A percentile compares a stretch with the other conserved stretches of the same genome.
These are phyloP conservation scores for Balansia obtecta DNA, from an alignment of 2,329 filamentous ascomycete genomes.

Conservation along the genomic window DNA sequence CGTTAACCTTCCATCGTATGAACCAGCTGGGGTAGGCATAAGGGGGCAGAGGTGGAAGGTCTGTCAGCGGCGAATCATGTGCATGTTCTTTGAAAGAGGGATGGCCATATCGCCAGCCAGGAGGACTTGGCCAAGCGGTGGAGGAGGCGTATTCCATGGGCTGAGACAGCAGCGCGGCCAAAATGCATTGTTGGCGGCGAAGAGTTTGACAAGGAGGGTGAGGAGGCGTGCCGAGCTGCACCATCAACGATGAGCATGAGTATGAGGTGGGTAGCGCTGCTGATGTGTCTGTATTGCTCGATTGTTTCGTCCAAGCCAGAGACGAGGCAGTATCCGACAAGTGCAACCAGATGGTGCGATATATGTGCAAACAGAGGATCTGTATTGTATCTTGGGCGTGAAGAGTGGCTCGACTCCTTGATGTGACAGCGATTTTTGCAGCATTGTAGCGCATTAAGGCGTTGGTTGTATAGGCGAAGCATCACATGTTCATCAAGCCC, in stretches of 20 bases:
- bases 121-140: slow-evolving; percentile 40
- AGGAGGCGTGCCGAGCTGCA: slow-evolving; percentile 58
- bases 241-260: slow-evolving; percentile 52
- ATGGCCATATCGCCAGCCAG: slow-evolving; percentile 48
- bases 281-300: slow-evolving; percentile 53
- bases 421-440: no score
- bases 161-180: slow-evolving; percentile 42
- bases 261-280: slow-evolving; percentile 61
- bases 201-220: slow-evolving; percentile 45
- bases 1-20: slow-evolving; percentile 49
- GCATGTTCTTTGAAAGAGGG: slow-evolving; percentile 49
- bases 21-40: slow-evolving; percentile 52
- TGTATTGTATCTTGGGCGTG: no score
- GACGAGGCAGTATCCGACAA: slow-evolving; percentile 10
- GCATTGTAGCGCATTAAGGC: not conserved
- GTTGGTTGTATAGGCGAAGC: not conserved
- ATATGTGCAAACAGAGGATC: not conserved
- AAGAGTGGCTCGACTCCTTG: slow-evolving; percentile 3
- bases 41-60: slow-evolving; percentile 35
- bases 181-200: slow-evolving; percentile 39
- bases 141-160: slow-evolving; percentile 38
- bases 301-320: slow-evolving; percentile 46
- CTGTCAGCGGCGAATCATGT: slow-evolving; percentile 50
- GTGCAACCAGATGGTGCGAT: no score
- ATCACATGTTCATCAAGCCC: slow-evolving; percentile 39